These are phyloP conservation scores for Lactarius hatsudake DNA, from an alignment of 768 basidiomycete genomes.

Conservation along the genomic window DNA sequence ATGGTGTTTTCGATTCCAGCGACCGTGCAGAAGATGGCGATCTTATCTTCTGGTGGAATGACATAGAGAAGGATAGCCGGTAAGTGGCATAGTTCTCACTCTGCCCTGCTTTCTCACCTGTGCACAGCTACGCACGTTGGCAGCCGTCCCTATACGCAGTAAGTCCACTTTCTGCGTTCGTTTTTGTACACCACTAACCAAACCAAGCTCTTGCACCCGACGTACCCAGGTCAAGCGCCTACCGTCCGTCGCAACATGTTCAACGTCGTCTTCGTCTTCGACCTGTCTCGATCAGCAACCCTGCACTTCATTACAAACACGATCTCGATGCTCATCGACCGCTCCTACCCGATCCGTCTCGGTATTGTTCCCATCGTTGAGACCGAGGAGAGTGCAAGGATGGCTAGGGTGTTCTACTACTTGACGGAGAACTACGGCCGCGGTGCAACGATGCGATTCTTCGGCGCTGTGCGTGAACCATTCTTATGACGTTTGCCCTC, in stretches of 20 bases:
- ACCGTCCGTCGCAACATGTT: slow-evolving; percentile 73
- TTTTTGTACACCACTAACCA: slow-evolving; percentile 23
- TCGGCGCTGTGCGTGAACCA: slow-evolving; percentile 5
- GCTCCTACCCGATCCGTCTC: slow-evolving; percentile 76
- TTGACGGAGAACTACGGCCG: slow-evolving; percentile 15
- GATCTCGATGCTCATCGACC: slow-evolving; percentile 66
- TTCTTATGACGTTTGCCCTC: not conserved
- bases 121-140: slow-evolving; percentile 50
- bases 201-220: slow-evolving; percentile 66
- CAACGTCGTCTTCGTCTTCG: slow-evolving; percentile 79
- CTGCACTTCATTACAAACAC: slow-evolving; percentile 62
- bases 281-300: slow-evolving; percentile 62
- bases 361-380: slow-evolving; percentile 78
- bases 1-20: slow-evolving; percentile 87
- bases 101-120: slow-evolving; percentile 1
- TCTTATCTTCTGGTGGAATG: slow-evolving; percentile 85
- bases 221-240: slow-evolving; percentile 78
- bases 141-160: slow-evolving; percentile 50
- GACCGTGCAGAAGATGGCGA: slow-evolving; percentile 78
- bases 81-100: slow-evolving; percentile 36
- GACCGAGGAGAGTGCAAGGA: slow-evolving; percentile 39
- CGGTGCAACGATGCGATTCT: slow-evolving; percentile 7
- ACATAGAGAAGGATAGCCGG: slow-evolving; percentile 79
- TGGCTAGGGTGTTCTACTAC: slow-evolving; percentile 39
- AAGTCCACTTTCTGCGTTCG: not conserved